A percentile compares a stretch with the other conserved stretches of the same genome.
Evolutionary conservation across 768 basidiomycete genomes (phyloP).

Genomic region (Epithele typhae): DNA sequence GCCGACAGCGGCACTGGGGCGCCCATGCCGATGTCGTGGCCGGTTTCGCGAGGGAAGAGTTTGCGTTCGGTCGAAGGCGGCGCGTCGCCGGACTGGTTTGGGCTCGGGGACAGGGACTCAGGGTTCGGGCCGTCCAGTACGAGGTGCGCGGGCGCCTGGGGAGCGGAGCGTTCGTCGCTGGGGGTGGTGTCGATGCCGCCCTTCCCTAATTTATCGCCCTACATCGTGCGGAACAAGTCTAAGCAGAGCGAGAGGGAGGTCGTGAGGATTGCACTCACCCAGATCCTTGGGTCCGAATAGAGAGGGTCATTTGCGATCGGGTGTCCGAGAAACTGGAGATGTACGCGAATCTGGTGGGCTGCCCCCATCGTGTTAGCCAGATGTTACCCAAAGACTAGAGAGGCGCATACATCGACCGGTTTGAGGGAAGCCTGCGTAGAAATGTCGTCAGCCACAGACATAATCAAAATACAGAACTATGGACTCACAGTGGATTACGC

Average conservation of each 20-base stretch:
- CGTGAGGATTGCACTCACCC: constrained; percentile 41
- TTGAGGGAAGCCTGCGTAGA: constrained; percentile 64
- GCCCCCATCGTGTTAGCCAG: constrained; percentile 4
- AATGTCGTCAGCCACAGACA: no score
- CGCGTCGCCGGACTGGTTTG: background rate
- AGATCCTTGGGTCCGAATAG: constrained; percentile 76
- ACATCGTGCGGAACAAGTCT: background rate
- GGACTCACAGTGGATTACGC: constrained; percentile 75
- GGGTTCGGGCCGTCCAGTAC: constrained; percentile 23
- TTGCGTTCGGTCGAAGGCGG: constrained; percentile 23
- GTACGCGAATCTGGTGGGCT: constrained; percentile 98
- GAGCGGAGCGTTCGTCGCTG: constrained; percentile 58
- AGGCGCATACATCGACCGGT: constrained; percentile 77
- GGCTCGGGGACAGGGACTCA: constrained; percentile 10
- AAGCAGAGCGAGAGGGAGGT: background rate
- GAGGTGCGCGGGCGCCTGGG: constrained; percentile 44
- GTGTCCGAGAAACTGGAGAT: constrained; percentile 90
- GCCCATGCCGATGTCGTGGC: constrained; percentile 83
- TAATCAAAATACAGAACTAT: no score
- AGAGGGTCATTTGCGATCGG: constrained; percentile 96
- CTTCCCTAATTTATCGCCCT: constrained; percentile 73
- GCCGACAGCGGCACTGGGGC: constrained; percentile 77
- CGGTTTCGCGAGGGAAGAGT: constrained; percentile 77
- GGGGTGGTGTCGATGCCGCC: constrained; percentile 79
- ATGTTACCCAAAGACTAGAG: background rate